These are phyloP conservation scores for Carex arenaria DNA, from an alignment of 202 grass and related monocot genomes.

Conservation along the genomic window DNA sequence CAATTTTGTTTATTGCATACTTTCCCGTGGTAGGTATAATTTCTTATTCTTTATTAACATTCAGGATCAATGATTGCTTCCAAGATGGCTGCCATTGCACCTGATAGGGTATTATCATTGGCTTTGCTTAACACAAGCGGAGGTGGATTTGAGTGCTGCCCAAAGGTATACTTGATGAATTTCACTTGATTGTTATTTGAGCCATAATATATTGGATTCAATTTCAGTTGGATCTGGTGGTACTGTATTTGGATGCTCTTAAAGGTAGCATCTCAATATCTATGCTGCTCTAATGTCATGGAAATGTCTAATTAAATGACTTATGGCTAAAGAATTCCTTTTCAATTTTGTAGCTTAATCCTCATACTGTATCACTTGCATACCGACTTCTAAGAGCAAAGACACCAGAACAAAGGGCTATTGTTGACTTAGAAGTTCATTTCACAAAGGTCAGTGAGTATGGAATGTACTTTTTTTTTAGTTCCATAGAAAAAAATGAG, in stretches of 20 bases:
- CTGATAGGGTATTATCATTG: conserved; percentile 46
- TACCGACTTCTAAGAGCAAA: conserved; percentile 66
- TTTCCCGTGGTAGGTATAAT: not conserved
- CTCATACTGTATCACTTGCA: conserved; percentile 49
- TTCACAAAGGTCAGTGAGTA: conserved; percentile 49
- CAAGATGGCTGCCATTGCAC: conserved; percentile 57
- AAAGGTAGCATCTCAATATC: not conserved
- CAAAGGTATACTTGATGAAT: conserved; percentile 47
- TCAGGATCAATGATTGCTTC: conserved; percentile 74
- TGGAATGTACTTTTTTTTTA: not conserved
- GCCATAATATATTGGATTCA: not conserved
- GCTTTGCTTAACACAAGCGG: conserved; percentile 76
- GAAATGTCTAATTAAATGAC: conserved; percentile 5
- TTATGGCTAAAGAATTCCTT: not conserved
- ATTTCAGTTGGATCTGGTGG: not conserved
- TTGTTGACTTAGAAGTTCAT: conserved; percentile 74
- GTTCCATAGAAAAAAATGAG: not conserved
- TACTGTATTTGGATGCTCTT: not conserved
- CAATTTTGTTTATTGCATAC: not conserved
- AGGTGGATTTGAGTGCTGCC: conserved; percentile 72
- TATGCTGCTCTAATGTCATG: not conserved
- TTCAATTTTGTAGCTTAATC: conserved; percentile 41
- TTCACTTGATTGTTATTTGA: not conserved
- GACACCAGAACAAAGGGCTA: conserved; percentile 64
- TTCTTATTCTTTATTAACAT: not conserved